These are phyloP conservation scores for Psidium friedrichsthalianum DNA, from an alignment of 345 rosid genomes.

Conservation along the genomic window DNA sequence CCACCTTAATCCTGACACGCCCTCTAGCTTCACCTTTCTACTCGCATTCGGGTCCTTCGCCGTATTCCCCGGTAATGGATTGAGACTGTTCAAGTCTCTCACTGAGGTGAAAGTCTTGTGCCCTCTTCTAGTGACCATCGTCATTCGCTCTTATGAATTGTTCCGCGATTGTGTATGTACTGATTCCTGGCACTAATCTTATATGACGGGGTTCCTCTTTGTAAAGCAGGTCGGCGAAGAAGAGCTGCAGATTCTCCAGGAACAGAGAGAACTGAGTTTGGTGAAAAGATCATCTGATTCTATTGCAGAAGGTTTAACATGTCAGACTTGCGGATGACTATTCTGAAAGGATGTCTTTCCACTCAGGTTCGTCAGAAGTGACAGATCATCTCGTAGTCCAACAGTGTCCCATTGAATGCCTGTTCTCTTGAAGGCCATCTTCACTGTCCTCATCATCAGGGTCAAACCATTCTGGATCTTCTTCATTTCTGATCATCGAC, in stretches of 20 bases:
- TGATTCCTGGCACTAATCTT: not conserved
- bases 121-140: not conserved
- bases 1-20: not conserved
- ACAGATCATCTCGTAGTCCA: slow-evolving; percentile 42
- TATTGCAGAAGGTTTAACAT: not conserved
- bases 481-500: slow-evolving; percentile 40
- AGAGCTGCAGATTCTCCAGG: not conserved
- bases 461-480: slow-evolving; percentile 53
- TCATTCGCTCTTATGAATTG: not conserved
- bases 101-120: not conserved
- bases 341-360: slow-evolving; percentile 80
- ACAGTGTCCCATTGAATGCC: slow-evolving; percentile 28
- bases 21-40: not conserved
- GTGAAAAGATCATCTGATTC: not conserved
- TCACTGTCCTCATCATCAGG: slow-evolving; percentile 56
- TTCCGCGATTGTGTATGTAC: not conserved
- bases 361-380: slow-evolving; percentile 60
- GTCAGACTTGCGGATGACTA: slow-evolving; percentile 7
- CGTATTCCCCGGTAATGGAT: not conserved
- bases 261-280: not conserved
- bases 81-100: not conserved
- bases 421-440: slow-evolving; percentile 26
- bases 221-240: not conserved
- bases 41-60: not conserved
- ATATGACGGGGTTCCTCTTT: not conserved